Evolutionary conservation across 768 basidiomycete genomes (phyloP).

Genomic region (Chlorophyllum brunneum): DNA sequence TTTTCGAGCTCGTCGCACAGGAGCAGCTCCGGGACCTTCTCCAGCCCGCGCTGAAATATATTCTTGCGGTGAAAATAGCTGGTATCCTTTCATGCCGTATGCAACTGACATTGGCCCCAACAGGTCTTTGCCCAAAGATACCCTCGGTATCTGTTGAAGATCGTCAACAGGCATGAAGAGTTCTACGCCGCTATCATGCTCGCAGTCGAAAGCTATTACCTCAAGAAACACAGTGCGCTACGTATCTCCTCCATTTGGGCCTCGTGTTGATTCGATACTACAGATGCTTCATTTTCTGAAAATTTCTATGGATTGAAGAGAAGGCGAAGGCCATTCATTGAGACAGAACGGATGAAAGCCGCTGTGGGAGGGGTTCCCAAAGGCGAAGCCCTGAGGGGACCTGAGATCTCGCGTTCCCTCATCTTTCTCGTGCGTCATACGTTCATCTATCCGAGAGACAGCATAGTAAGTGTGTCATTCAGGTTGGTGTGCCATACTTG

Average conservation of each 20-base stretch:
- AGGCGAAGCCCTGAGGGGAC: conserved; percentile 60
- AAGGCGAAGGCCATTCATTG: conserved; percentile 65
- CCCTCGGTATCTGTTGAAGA: conserved; percentile 85
- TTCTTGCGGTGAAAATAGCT: conserved; percentile 59
- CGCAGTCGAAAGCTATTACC: conserved; percentile 87
- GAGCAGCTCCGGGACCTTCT: conserved; percentile 90
- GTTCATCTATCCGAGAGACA: not conserved
- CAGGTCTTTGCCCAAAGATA: conserved; percentile 94
- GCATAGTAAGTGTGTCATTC: conserved; percentile 1
- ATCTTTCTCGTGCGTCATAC: conserved; percentile 64
- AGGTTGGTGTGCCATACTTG: conserved; percentile 89
- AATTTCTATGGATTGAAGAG: conserved; percentile 94
- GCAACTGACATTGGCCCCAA: not conserved
- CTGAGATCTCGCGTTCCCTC: conserved; percentile 74
- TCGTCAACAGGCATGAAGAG: conserved; percentile 95
- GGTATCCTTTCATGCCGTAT: no score
- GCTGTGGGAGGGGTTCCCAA: conserved; percentile 64
- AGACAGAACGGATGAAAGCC: conserved; percentile 60
- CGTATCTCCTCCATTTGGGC: not conserved
- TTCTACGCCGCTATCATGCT: conserved; percentile 90
- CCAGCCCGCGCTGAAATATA: conserved; percentile 93
- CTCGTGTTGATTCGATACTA: not conserved
- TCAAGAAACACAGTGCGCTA: conserved; percentile 74
- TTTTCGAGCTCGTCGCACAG: conserved; percentile 92
- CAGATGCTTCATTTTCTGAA: conserved; percentile 93